phyloP scores from a whole-genome alignment of 176 grass and related monocot genomes.

The Lolium perenne region DNA sequence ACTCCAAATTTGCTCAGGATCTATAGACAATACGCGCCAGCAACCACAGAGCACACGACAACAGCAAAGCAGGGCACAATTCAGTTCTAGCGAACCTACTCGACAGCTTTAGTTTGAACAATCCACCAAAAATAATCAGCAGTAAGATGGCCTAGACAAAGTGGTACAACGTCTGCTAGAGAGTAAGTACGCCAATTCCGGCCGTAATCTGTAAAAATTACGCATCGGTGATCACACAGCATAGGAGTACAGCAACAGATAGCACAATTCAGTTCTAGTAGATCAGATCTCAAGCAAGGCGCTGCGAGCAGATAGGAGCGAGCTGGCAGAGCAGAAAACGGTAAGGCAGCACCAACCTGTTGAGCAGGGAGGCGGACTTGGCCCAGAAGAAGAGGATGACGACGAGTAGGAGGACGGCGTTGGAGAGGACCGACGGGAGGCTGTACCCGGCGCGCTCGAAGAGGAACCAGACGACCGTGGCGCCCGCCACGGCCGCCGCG shows the following conservation, averaged over 20 bases:
- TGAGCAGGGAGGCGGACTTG: conserved; percentile 95
- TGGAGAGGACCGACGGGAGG: conserved; percentile 82
- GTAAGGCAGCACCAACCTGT: conserved; percentile 43
- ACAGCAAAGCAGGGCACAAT: conserved; percentile 5
- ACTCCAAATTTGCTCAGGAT: background rate
- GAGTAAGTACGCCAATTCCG: background rate
- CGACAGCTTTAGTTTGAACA: background rate
- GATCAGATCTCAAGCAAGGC: conserved; percentile 37
- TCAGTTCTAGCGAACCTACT: background rate
- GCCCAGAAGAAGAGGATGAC: conserved; percentile 98
- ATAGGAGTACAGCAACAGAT: conserved; percentile 2
- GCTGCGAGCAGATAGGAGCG: too few species aligned
- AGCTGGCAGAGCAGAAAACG: too few species aligned
- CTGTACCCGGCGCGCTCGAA: conserved; percentile 93
- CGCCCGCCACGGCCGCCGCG: conserved; percentile 52
- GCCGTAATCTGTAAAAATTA: background rate
- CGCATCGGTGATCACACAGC: background rate
- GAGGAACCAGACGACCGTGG: conserved; percentile 80
- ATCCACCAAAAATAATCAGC: background rate
- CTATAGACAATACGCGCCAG: background rate
- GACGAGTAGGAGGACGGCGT: conserved; percentile 89
- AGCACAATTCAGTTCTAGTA: background rate
- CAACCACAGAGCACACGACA: background rate
- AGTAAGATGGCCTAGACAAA: background rate
- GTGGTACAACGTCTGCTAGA: background rate